Base-by-base conservation (phyloP, 441 rosid species). In the Omphalea diandra region DNA sequence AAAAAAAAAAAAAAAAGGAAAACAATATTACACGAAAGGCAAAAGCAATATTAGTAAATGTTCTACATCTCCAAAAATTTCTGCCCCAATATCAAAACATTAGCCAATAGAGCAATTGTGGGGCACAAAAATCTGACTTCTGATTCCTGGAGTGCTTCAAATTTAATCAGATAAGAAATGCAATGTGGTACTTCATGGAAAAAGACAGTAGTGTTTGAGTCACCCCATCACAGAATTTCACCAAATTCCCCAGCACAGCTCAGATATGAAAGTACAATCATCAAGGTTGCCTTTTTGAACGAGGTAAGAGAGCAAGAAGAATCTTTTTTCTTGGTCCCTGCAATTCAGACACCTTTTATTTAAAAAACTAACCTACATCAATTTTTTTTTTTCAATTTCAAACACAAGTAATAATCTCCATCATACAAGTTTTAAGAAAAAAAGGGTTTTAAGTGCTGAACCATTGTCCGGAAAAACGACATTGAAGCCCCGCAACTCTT, bases 311-410 rank as follows among this genome's bases (percentile, higher is more conserved):
- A 27, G 98, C 93, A 56, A 84, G 90, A 68, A 91, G 88, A 67
- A 94, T 91, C 83, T 91, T 91, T 84, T 94, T 94, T 78, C 98
- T 85, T 56, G 98, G 97, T 35, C 98, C 98, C 97, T 94, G 90
- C 80, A 77, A 74, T 33, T 63, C 66, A 67, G 71, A 73, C 10
- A 27, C 24, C 11, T 20, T 33, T 60, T 47, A 32, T 67, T 38
- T 69, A 26, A 24, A 44, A 57, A 62, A 27, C n/a, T 44, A 12
- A 18, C 27, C 38, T 31, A 4, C 10, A 43, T n/a, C 27, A 33
- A 36, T 20, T 24, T 26, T 8, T 0, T 5, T 20, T 24, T 26
- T 8, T 0, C 2, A 36, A 18, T 26, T 26, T 47, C 46, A 43
- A 11, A 9, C 32, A 33, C 24, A 22, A 32, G 4, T 27, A 36